Percentiles rank a stretch among this genome's conserved stretches.
phyloP scores from a whole-genome alignment of 225 moss, liverwort and hornwort species.

The Rhytidiadelphus loreus region DNA sequence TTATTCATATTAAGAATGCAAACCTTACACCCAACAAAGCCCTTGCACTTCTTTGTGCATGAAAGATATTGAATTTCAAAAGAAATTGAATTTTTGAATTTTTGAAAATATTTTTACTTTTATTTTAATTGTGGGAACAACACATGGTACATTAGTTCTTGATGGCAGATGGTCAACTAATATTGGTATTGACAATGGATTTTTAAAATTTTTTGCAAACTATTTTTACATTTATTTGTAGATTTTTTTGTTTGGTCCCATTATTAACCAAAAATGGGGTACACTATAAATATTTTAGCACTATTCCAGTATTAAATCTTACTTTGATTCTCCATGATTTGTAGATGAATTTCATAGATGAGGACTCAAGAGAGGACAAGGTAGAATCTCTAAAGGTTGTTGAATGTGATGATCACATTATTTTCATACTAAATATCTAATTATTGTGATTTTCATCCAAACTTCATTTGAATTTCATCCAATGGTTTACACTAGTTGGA shows the following conservation, averaged over 20 bases:
- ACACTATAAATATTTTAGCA: accelerated
- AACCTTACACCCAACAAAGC: too few species aligned
- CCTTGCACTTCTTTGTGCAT: too few species aligned
- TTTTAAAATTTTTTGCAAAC: too few species aligned
- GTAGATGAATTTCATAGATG: not conserved
- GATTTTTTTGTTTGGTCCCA: too few species aligned
- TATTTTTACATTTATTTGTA: too few species aligned
- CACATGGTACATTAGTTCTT: not conserved
- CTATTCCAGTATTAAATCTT: not conserved
- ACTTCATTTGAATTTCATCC: not conserved
- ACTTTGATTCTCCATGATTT: not conserved
- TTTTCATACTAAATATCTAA: not conserved
- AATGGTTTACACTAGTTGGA: not conserved
- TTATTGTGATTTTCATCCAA: not conserved
- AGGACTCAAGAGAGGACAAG: accelerated
- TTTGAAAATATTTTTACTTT: too few species aligned
- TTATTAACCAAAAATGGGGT: not conserved
- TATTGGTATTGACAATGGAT: not conserved
- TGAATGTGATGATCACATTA: not conserved
- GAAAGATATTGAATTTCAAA: too few species aligned
- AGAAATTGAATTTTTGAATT: too few species aligned
- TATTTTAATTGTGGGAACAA: too few species aligned
- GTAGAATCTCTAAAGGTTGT: accelerated
- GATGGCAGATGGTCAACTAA: not conserved
- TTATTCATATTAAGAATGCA: too few species aligned